Conservation (phyloP, 1,139 yeast genomes). For the Blastobotrys buckinghamii region DNA sequence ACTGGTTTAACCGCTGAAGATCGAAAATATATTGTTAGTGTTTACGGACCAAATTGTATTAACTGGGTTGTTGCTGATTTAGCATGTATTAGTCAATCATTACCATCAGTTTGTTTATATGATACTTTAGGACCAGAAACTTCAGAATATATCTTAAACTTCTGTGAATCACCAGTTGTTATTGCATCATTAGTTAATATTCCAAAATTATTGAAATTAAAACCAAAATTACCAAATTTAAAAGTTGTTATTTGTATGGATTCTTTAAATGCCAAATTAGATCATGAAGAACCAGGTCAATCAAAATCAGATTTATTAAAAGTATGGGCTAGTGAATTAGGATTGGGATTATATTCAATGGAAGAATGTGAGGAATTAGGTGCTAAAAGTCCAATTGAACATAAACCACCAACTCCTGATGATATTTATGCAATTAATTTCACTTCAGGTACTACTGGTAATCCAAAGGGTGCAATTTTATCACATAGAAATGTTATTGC, state of each 20-base stretch:
- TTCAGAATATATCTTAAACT: conserved; percentile 49
- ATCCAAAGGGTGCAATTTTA: conserved; percentile 69
- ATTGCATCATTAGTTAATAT: conserved; percentile 46
- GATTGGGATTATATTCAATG: conserved; percentile 41
- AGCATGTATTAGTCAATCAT: conserved; percentile 47
- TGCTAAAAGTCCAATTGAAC: conserved; percentile 40
- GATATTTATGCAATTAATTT: conserved; percentile 62
- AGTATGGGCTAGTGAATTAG: conserved; percentile 33
- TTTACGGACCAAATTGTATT: conserved; percentile 50
- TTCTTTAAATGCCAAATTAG: conserved; percentile 21
- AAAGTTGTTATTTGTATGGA: conserved; percentile 50
- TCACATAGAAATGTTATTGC: conserved; percentile 51
- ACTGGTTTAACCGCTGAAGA: conserved; percentile 22
- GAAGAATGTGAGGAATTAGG: conserved; percentile 54
- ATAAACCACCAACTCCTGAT: conserved; percentile 48
- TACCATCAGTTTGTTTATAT: conserved; percentile 56
- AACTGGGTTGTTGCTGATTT: conserved; percentile 61
- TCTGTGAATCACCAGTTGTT: conserved; percentile 54
- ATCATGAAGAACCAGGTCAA: conserved; percentile 52
- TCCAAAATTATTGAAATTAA: conserved; percentile 38
- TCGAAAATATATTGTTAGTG: conserved; percentile 45
- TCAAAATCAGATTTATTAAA: conserved; percentile 28
- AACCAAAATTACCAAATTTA: conserved; percentile 35
- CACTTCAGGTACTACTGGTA: conserved; percentile 75
- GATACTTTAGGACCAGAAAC: conserved; percentile 60